Conservation (phyloP, 345 rosid genomes). For the Aethionema arabicum region DNA sequence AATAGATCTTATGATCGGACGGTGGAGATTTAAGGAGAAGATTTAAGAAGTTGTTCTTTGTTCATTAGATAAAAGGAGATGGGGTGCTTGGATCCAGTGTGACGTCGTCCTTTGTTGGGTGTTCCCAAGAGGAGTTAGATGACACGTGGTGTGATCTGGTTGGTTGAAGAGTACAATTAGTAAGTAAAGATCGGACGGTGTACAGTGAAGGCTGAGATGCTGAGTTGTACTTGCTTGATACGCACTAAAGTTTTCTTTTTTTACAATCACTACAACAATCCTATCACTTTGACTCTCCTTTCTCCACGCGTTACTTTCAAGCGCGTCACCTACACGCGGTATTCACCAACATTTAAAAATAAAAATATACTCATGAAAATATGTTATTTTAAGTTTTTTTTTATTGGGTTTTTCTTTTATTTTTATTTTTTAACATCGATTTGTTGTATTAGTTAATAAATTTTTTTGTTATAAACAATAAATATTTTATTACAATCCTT, state of each 20-base stretch:
- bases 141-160: background rate
- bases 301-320: background rate
- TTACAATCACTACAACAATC: slow-evolving; percentile 26
- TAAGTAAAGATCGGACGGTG: slow-evolving; percentile 30
- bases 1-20: slow-evolving; percentile 35
- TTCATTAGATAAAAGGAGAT: background rate
- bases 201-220: background rate
- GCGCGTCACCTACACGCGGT: slow-evolving; percentile 11
- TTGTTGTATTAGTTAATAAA: too few species aligned
- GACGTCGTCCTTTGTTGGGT: slow-evolving; percentile 14
- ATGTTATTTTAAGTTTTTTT: too few species aligned
- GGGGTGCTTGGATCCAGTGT: slow-evolving; percentile 26
- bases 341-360: too few species aligned
- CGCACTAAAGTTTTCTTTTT: slow-evolving; percentile 15
- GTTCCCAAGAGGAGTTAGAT: background rate
- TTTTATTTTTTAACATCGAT: too few species aligned
- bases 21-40: slow-evolving; percentile 26
- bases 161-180: background rate
- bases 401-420: too few species aligned
- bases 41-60: background rate
- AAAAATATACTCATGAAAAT: too few species aligned
- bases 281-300: slow-evolving; percentile 26
- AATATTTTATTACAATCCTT: too few species aligned
- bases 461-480: too few species aligned
- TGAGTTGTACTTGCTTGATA: slow-evolving; percentile 26